These are phyloP conservation scores for Auriculariales sp. DNA, from an alignment of 768 basidiomycete species.

Conservation along the genomic window DNA sequence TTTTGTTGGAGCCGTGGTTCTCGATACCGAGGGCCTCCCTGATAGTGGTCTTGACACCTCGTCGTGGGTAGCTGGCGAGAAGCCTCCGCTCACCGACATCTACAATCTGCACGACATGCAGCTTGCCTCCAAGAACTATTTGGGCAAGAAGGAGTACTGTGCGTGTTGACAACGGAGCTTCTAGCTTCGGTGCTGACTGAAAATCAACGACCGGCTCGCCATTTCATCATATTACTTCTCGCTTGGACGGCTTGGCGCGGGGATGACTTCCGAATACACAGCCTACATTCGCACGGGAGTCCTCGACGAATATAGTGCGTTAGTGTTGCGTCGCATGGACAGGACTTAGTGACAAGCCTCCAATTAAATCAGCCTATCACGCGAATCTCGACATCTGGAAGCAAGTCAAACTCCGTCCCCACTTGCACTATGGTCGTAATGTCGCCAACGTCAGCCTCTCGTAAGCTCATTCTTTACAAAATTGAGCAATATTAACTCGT, in stretches of 20 bases:
- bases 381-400: slow-evolving; percentile 15
- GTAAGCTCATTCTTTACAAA: slow-evolving; percentile 7
- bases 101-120: slow-evolving; percentile 15
- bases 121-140: slow-evolving; percentile 14
- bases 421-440: slow-evolving; percentile 14
- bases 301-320: too few relatives aligned
- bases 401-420: slow-evolving; percentile 12
- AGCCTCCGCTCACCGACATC: slow-evolving; percentile 13
- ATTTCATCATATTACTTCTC: too few relatives aligned
- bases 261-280: too few relatives aligned
- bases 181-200: too few relatives aligned
- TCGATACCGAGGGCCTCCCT: slow-evolving; percentile 17
- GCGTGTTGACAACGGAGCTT: slow-evolving; percentile 1
- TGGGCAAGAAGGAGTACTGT: slow-evolving; percentile 11
- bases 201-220: too few relatives aligned
- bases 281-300: too few relatives aligned
- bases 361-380: slow-evolving; percentile 15
- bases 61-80: slow-evolving; percentile 11
- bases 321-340: too few relatives aligned
- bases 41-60: slow-evolving; percentile 16
- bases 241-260: too few relatives aligned
- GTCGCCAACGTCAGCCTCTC: slow-evolving; percentile 11
- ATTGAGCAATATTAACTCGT: background rate
- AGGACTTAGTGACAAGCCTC: too few relatives aligned
- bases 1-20: too few relatives aligned